A percentile compares a stretch with the other conserved stretches of the same genome.
phyloP scores from a whole-genome alignment of 768 basidiomycete species.

The Suillus plorans region DNA sequence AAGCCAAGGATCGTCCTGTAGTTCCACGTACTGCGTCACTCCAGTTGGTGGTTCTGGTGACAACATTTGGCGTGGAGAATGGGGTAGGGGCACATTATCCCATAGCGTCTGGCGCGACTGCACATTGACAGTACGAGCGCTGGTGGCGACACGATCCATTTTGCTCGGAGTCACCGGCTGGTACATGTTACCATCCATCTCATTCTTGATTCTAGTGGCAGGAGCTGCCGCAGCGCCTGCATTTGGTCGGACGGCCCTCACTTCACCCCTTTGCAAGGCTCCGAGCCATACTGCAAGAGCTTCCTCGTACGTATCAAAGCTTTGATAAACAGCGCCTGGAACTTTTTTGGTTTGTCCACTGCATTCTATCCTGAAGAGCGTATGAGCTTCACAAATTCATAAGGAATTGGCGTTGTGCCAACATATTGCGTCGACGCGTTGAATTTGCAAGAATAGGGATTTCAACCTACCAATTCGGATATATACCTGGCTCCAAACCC shows the following conservation, averaged over 20 bases:
- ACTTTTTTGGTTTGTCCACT: constrained; percentile 43
- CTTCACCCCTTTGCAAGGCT: constrained; percentile 29
- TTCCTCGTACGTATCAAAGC: constrained; percentile 43
- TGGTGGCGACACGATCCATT: constrained; percentile 1
- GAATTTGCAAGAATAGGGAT: constrained; percentile 8
- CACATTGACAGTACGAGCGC: constrained; percentile 4
- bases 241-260: constrained; percentile 16
- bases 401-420: constrained; percentile 27
- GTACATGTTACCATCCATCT: constrained; percentile 1
- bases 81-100: constrained; percentile 6
- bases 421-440: constrained; percentile 21
- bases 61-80: not conserved
- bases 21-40: constrained; percentile 21
- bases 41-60: constrained; percentile 27
- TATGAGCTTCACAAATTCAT: constrained; percentile 9
- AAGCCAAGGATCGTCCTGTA: constrained; percentile 15
- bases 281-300: constrained; percentile 35
- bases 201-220: constrained; percentile 10
- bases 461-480: constrained; percentile 24
- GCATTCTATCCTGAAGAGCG: constrained; percentile 43
- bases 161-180: not conserved
- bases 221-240: constrained; percentile 4
- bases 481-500: constrained; percentile 30
- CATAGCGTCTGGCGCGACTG: constrained; percentile 12
- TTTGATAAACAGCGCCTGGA: constrained; percentile 41